Conservation (phyloP, 2,329 filamentous ascomycete species). For the Purpureocillium lavendulum region DNA sequence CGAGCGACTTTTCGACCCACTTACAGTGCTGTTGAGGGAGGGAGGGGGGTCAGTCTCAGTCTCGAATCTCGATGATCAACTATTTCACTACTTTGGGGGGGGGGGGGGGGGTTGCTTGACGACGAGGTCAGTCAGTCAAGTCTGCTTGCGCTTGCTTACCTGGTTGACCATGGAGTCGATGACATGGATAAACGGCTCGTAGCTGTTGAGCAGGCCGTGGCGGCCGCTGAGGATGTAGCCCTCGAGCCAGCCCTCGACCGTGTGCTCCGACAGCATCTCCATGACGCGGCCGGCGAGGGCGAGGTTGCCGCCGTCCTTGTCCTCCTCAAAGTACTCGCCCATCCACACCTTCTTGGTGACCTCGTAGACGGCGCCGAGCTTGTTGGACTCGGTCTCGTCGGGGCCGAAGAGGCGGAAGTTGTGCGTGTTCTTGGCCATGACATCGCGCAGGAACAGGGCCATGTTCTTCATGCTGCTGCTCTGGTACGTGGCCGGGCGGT, state of each 20-base stretch:
- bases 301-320: conserved; percentile 66
- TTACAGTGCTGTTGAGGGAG: conserved; percentile 81
- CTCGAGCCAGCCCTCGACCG: conserved; percentile 72
- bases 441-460: conserved; percentile 56
- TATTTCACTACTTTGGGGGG: too few relatives aligned
- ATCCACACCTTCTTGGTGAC: conserved; percentile 75
- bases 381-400: conserved; percentile 77
- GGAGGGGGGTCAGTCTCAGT: too few relatives aligned
- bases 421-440: conserved; percentile 54
- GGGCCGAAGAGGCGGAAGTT: conserved; percentile 73
- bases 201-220: conserved; percentile 70
- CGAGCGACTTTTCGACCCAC: conserved; percentile 75
- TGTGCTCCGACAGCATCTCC: conserved; percentile 80
- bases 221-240: conserved; percentile 69
- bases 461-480: conserved; percentile 63
- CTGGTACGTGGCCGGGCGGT: conserved; percentile 47
- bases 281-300: conserved; percentile 63
- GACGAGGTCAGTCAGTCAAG: too few relatives aligned
- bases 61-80: too few relatives aligned
- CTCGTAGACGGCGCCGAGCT: conserved; percentile 63
- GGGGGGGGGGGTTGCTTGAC: too few relatives aligned
- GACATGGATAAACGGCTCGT: conserved; percentile 76
- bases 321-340: conserved; percentile 70
- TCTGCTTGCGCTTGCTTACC: too few relatives aligned
- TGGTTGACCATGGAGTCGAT: conserved; percentile 83